phyloP scores from a whole-genome alignment of 2,329 filamentous ascomycete species.

The Dothidotthia symphoricarpi region DNA sequence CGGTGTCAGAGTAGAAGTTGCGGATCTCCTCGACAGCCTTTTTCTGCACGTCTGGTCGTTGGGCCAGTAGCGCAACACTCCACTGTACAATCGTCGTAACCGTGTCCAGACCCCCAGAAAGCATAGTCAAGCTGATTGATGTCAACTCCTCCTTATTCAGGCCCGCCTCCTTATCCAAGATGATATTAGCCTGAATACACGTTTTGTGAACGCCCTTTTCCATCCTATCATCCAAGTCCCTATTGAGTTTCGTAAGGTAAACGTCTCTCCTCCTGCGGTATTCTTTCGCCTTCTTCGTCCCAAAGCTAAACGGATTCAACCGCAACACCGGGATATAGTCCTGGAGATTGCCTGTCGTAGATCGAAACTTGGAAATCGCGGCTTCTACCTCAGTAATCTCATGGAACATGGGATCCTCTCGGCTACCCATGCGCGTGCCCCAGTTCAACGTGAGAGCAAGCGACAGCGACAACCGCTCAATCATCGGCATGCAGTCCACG shows the following conservation, averaged over 20 bases:
- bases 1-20: constrained; percentile 51
- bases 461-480: constrained; percentile 63
- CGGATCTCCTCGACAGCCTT: constrained; percentile 59
- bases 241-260: constrained; percentile 59
- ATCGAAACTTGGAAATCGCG: constrained; percentile 59
- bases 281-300: constrained; percentile 58
- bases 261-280: constrained; percentile 60
- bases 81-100: constrained; percentile 65
- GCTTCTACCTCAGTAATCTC: constrained; percentile 65
- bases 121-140: constrained; percentile 66
- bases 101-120: constrained; percentile 66
- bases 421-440: constrained; percentile 60
- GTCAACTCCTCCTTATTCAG: constrained; percentile 63
- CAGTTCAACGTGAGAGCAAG: constrained; percentile 65
- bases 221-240: constrained; percentile 60
- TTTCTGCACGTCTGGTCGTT: constrained; percentile 61
- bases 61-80: constrained; percentile 61
- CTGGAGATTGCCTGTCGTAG: constrained; percentile 60
- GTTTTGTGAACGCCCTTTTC: constrained; percentile 60
- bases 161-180: constrained; percentile 62
- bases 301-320: constrained; percentile 61
- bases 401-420: constrained; percentile 60
- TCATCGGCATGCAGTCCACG: constrained; percentile 67
- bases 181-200: constrained; percentile 67
- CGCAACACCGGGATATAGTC: constrained; percentile 61